Evolutionary conservation across 2,329 filamentous ascomycete species (phyloP), one percentile per base, ranked within the genome.

Genomic region (Rutstroemia sp.): DNA sequence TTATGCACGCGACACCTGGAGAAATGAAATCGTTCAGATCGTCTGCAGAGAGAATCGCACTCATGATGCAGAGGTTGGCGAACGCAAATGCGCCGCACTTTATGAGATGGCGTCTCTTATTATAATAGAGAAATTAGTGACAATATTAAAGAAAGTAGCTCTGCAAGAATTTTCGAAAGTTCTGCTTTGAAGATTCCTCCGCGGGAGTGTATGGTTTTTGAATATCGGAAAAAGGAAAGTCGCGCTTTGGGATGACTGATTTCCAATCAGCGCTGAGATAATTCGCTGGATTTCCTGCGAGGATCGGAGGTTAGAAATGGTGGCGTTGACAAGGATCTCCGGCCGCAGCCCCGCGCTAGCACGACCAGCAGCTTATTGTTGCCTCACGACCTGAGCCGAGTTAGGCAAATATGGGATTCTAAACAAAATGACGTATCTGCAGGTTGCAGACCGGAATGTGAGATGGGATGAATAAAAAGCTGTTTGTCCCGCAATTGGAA

Each of bases 1-100:
- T 97, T 73, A 99, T 97, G 75, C 94, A 99, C 61, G 94, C 94
- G 68, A 99, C 92, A 60, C 92, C 92, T 14, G 94, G 94, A 57
- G 89, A 94, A 70, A 99, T 99, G 76, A 99, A 99, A 78, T 99
- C 94, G 78, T 99, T 99, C 60, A 99, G 79, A 72, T 96, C 92
- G 76, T 99, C 92, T 68, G 88, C 87, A 56, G 92, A 97, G 67
- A 99, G 87, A 68, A 99, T 99, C 61, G 94, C 94, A 70, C 91
- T 96, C 94, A 99, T 99, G 61, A 71, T 77, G 48, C 45, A 17
- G 38, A 52, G 2, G n/a, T 42, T 46, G 57, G 60, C 57, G 56
- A 58, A 61, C 57, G 57, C 61, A 45, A 37, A 56, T 46, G 60
- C 64, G 63, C 57, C 59, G 54, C 60, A n/a, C 14, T 55, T 38